Conservation (phyloP, 805 yeast genomes). For the Candida cerambycidarum region DNA sequence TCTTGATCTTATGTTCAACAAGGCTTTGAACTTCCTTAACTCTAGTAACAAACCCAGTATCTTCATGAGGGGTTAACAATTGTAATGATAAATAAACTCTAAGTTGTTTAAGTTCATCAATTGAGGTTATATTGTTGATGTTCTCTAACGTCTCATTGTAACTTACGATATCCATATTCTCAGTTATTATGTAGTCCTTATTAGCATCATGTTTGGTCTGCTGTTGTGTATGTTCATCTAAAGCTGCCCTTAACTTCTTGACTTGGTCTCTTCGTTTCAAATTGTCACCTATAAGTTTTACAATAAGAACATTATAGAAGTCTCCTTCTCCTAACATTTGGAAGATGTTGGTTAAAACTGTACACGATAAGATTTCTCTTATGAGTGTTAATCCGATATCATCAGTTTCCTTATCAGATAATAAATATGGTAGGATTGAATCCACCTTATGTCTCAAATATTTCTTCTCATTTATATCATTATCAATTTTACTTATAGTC, state of each 20-base stretch:
- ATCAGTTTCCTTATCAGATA: constrained; percentile 49
- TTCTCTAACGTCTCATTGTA: constrained; percentile 17
- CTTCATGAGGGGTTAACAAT: constrained; percentile 30
- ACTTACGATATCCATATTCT: constrained; percentile 17
- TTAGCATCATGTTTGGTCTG: constrained; percentile 2
- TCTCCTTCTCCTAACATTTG: constrained; percentile 67
- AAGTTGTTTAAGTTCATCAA: constrained; percentile 48
- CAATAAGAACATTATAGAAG: constrained; percentile 67
- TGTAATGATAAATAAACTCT: constrained; percentile 49
- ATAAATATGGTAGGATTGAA: constrained; percentile 47
- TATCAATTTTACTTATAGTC: constrained; percentile 33
- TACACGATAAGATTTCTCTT: constrained; percentile 61
- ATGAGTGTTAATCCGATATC: constrained; percentile 50
- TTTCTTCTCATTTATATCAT: constrained; percentile 40
- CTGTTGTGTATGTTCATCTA: constrained; percentile 58
- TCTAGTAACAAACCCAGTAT: constrained; percentile 6
- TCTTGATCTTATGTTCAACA: constrained; percentile 13
- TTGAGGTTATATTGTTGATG: constrained; percentile 17
- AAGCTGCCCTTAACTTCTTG: constrained; percentile 63
- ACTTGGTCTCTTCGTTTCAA: constrained; percentile 76
- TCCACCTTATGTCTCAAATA: constrained; percentile 48
- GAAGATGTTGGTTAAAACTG: constrained; percentile 50
- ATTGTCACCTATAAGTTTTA: constrained; percentile 57
- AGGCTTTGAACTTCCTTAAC: constrained; percentile 13
- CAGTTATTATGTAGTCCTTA: constrained; percentile 16